phyloP scores from a whole-genome alignment of 768 basidiomycete genomes.

The Boletellus ananiceps region DNA sequence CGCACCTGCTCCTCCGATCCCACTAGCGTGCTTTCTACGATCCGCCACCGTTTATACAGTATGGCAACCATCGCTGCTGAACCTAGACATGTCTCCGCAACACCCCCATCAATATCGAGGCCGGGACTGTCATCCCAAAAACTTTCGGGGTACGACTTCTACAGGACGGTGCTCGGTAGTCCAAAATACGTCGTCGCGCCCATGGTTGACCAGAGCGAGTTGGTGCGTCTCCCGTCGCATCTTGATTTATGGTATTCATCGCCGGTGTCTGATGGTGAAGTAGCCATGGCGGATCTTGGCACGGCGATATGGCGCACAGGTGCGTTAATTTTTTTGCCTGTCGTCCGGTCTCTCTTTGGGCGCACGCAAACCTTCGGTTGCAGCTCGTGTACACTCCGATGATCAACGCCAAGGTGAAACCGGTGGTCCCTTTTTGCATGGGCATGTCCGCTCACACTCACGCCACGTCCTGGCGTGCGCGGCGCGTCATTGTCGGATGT shows the following conservation, averaged over 20 bases:
- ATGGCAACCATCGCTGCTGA: conserved; percentile 6
- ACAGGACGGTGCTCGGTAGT: conserved; percentile 68
- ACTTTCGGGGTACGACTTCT: conserved; percentile 79
- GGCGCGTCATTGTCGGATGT: no score
- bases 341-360: no score
- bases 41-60: conserved; percentile 2
- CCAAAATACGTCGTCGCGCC: conserved; percentile 92
- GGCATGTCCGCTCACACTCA: neutral
- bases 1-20: neutral
- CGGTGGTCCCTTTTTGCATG: neutral
- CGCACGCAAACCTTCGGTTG: neutral
- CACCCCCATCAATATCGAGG: neutral
- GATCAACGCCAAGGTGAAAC: conserved; percentile 84
- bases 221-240: conserved; percentile 50
- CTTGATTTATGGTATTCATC: neutral
- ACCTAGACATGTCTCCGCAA: neutral
- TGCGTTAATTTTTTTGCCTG: conserved; percentile 21
- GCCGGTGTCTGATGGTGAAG: conserved; percentile 2
- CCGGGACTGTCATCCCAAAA: conserved; percentile 31
- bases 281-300: conserved; percentile 90
- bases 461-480: no score
- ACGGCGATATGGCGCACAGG: conserved; percentile 78
- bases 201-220: conserved; percentile 98
- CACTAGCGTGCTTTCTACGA: neutral
- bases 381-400: conserved; percentile 95